Evolutionary conservation across 257 asterid genomes (phyloP), one percentile per base, ranked within the genome.

Genomic region (Solanum stenotomum): DNA sequence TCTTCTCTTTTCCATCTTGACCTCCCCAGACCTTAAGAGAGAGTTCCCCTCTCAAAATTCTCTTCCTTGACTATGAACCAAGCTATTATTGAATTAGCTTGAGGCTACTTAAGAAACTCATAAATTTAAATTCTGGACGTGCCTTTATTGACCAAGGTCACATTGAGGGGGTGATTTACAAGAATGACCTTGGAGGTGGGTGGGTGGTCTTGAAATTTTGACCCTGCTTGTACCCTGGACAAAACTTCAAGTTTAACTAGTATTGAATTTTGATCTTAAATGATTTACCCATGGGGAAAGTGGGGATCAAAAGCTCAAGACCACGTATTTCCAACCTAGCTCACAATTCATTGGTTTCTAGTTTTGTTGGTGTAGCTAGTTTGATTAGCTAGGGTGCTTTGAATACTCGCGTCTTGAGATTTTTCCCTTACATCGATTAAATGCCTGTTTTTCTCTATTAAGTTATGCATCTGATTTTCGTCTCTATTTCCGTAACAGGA

Each of bases 401-500:
- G 10, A 52, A 6, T 52, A 52, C n/a, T 52, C 63, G 0, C 0
- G n/a, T 16, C 63, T 18, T 6, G 63, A 52, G 63, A 52, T 52
- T 52, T 52, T 52, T 0, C 63, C n/a, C 23, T 52, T 2, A 0
- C 63, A 16, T 52, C 23, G 2, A 2, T 52, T 52, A 52, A 52
- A 16, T 52, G 4, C 63, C 4, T 52, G 0, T 52, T 18, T 52
- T 52, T 16, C n/a, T 52, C n/a, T 52, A 16, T 16, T 52, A 52
- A 16, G 63, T 52, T 49, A 81, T 16, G 29, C 42, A 16, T 46
- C 85, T 81, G 85, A 18, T 27, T 18, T 74, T 27, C 18, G 16
- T 31, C 68, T 81, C 7, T 25, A 42, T 78, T 40, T 46, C 29
- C 20, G 0, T 79, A 14, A 84, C 81, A 96, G 99, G 98, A 96